Evolutionary conservation across 768 basidiomycete genomes (phyloP).

Genomic region (Tylopilus rubrobrunneus): DNA sequence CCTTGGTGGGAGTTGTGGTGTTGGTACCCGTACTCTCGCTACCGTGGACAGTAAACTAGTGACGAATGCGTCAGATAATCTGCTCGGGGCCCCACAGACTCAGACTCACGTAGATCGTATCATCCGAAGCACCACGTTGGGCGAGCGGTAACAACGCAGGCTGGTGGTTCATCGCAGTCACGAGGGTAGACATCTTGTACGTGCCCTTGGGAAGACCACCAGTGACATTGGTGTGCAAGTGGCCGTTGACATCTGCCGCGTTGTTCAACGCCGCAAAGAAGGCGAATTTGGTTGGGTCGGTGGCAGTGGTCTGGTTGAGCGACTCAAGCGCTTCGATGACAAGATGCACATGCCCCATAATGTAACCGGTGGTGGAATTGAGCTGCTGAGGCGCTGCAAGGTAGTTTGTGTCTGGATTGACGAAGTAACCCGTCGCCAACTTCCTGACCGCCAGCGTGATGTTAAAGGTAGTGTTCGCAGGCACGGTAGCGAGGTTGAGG

Average conservation of each 20-base stretch:
- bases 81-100: not conserved
- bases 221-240: constrained; percentile 44
- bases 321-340: constrained; percentile 51
- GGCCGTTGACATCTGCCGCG: constrained; percentile 39
- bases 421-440: constrained; percentile 54
- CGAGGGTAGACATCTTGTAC: constrained; percentile 45
- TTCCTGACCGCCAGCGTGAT: constrained; percentile 45
- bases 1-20: constrained; percentile 11
- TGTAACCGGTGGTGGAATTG: constrained; percentile 39
- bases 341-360: constrained; percentile 62
- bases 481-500: constrained; percentile 38
- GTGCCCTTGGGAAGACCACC: constrained; percentile 52
- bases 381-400: constrained; percentile 53
- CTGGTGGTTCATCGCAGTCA: constrained; percentile 47
- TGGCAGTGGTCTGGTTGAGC: constrained; percentile 45
- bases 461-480: constrained; percentile 48
- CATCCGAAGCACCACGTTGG: constrained; percentile 40
- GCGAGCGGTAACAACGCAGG: constrained; percentile 34
- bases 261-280: constrained; percentile 57
- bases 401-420: constrained; percentile 51
- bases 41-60: constrained; percentile 26
- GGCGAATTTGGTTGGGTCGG: constrained; percentile 48
- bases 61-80: constrained; percentile 3
- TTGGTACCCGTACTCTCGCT: constrained; percentile 6
- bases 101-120: constrained; percentile 36